Base-by-base conservation (phyloP, 1,284 basidiomycete species). In the Ustilago loliicola region DNA sequence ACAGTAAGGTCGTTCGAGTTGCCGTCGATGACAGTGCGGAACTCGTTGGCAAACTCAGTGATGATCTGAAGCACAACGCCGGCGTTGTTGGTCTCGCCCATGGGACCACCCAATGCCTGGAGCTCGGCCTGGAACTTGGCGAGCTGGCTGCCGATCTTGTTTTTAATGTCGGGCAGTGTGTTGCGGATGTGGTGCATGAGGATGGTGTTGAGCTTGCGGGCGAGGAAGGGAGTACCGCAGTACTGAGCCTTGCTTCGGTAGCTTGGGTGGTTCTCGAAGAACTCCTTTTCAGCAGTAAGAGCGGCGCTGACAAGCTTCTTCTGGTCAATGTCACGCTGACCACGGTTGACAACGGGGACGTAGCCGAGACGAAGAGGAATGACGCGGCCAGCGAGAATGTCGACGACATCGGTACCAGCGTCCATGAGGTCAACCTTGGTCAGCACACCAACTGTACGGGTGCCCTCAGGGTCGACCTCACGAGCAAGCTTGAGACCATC, bases 371-470 rank as follows among this genome's bases (percentile, higher is more conserved):
- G 98, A 78, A 99, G 91, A 47, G 96, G 96, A 87, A 99, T 99
- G 51, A 98, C 93, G 71, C 96, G 92, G 42, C 96, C 97, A 0
- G 94, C 98, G 52, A 99, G 90, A 80, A 98, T 93, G 87, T 99
- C 97, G 56, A 96, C 89, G 17, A 96, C 97, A 85, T 99, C 97
- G 52, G 96, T 99, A 38, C 96, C 96, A 13, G 95, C 95, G 84
- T 98, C 96, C 96, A 99, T 99, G 45, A 99, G 90, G 88, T 99
- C 96, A 51, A 99, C 91, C 88, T 99, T 99, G 30, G 96, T 96
- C 60, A 99, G 89, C 21, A 99, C 94, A 71, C 96, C 96, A 71
- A 98, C 95, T 11, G 96, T 99, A 29, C 96, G 91, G 29, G 96
- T 91, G 17, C 96, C 95, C 87, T 97, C 94, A 0, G 96, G 94